phyloP scores from a whole-genome alignment of 2,329 filamentous ascomycete species.

The Seiridium unicorne region DNA sequence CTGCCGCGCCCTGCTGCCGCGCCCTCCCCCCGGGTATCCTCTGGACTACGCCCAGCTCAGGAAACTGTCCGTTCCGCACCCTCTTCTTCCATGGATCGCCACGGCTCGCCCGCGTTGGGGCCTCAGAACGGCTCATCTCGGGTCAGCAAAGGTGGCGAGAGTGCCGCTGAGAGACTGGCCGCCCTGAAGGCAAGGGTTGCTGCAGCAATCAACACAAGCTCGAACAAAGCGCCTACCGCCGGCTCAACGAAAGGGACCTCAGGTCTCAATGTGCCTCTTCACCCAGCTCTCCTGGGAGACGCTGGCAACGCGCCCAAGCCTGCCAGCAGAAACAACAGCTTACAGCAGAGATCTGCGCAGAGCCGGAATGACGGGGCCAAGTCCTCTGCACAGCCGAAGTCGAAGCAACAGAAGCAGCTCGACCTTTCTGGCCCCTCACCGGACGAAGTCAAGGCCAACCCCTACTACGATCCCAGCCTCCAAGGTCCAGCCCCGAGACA shows the following conservation, averaged over 20 bases:
- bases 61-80: no score
- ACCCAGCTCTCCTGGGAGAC: conserved; percentile 58
- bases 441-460: conserved; percentile 54
- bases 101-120: conserved; percentile 49
- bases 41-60: no score
- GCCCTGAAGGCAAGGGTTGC: conserved; percentile 78
- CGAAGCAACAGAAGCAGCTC: conserved; percentile 34
- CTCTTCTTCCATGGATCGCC: conserved; percentile 46
- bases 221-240: not conserved
- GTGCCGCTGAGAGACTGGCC: conserved; percentile 66
- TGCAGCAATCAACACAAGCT: conserved; percentile 56
- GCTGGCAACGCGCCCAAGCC: conserved; percentile 14
- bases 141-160: conserved; percentile 51
- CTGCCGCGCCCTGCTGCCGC: no score
- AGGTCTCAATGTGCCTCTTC: conserved; percentile 63
- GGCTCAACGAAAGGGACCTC: conserved; percentile 34
- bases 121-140: conserved; percentile 52
- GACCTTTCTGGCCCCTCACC: conserved; percentile 23
- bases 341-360: conserved; percentile 24
- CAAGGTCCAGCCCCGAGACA: conserved; percentile 63
- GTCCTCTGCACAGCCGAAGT: conserved; percentile 20
- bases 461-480: conserved; percentile 75
- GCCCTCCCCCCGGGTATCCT: no score
- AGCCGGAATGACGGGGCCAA: conserved; percentile 15
- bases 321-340: conserved; percentile 30